Conservation (phyloP, 2,329 filamentous ascomycete genomes). For the Alternaria tenuissima region DNA sequence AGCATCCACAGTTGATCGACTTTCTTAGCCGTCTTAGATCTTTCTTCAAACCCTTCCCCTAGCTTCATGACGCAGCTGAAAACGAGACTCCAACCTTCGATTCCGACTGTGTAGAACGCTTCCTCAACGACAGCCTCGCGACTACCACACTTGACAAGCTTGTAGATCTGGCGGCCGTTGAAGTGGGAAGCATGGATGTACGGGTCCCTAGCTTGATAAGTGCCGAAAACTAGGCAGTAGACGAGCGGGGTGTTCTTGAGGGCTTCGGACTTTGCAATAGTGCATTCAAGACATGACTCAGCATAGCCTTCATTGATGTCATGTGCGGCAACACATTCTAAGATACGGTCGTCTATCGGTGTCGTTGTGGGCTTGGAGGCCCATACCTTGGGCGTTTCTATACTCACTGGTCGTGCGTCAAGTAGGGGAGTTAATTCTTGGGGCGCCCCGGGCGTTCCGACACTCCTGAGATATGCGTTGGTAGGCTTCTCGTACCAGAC, state of each 20-base stretch:
- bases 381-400: constrained; percentile 41
- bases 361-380: constrained; percentile 40
- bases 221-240: constrained; percentile 40
- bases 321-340: constrained; percentile 33
- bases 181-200: constrained; percentile 18
- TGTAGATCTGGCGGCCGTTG: constrained; percentile 40
- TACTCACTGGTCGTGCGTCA: constrained; percentile 25
- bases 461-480: constrained; percentile 19
- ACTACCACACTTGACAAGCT: constrained; percentile 42
- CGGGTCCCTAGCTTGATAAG: constrained; percentile 28
- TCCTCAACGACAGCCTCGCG: constrained; percentile 42
- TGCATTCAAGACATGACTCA: constrained; percentile 35
- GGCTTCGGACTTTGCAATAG: constrained; percentile 36
- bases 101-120: constrained; percentile 38
- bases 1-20: constrained; percentile 39
- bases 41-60: constrained; percentile 33
- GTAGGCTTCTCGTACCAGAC: constrained; percentile 44
- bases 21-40: constrained; percentile 23
- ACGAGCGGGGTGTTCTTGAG: constrained; percentile 32
- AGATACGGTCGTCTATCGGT: constrained; percentile 40
- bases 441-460: constrained; percentile 13
- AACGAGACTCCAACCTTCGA: constrained; percentile 42
- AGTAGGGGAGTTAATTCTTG: constrained; percentile 23
- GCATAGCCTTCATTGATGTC: constrained; percentile 17
- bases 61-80: constrained; percentile 44